Evolutionary conservation across 2,329 filamentous ascomycete genomes (phyloP), one percentile per base, ranked within the genome.

Genomic region (Pseudohalonectria lignicola): DNA sequence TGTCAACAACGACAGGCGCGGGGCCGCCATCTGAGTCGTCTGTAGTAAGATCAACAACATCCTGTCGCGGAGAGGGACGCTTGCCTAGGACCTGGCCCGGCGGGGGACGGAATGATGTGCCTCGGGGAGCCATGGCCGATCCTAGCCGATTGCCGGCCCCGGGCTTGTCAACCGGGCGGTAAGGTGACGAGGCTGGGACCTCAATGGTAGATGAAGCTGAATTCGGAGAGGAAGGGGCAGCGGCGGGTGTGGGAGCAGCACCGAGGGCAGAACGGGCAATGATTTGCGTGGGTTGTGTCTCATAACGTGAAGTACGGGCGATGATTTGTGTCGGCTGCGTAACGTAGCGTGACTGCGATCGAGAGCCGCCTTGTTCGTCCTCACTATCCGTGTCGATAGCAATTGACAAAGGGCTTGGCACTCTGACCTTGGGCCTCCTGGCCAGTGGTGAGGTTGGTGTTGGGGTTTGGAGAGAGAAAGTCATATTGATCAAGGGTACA

Each of bases 161-260:
- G n/a, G 40, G 47, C 32, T 43, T 35, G 13, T 18, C 15, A n/a
- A 35, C 23, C 40, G 39, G 52, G 42, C 73, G 71, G 41, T 79
- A 69, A 2, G 87, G 88, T 1, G 90, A 95, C 3, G 88, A 95
- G n/a, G 86, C 85, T 21, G 82, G 79, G 3, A 95, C 88, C 56
- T 94, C 88, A 40, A 95, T 54, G 15, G 64, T 16, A 16, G 28
- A 23, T 11, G 36, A 38, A 10, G 20, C 50, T 25, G 64, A 62
- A 19, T 57, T 48, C 8, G 64, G 63, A 0, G 71, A 70, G 7
- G 68, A 65, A 18, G 60, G 26, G 40, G 56, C 31, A 49, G 34
- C 33, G 45, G 39, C n/a, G n/a, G n/a, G n/a, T n/a, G n/a, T n/a
- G n/a, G n/a, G 12, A 42, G 34, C n/a, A 9, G 35, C 40, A 34